A percentile compares a stretch with the other conserved stretches of the same genome.
phyloP scores from a whole-genome alignment of 352 stramenopile genomes.

The Globisporangium polare region DNA sequence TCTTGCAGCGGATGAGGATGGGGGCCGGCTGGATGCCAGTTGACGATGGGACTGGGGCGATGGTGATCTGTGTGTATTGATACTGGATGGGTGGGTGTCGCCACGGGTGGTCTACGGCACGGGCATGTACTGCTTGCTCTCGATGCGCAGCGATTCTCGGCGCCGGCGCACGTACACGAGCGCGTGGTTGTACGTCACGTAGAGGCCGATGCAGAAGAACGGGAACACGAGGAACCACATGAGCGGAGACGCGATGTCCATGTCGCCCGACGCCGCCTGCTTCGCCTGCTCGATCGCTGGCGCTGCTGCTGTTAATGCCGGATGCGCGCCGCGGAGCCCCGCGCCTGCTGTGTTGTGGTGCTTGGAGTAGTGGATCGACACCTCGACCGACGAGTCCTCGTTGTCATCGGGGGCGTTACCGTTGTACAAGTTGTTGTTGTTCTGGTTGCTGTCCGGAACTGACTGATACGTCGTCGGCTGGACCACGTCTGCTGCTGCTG shows the following conservation, averaged over 20 bases:
- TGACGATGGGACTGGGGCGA: not conserved
- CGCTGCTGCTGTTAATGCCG: conserved; percentile 17
- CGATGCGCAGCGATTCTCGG: conserved; percentile 57
- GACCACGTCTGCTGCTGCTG: not conserved
- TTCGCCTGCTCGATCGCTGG: conserved; percentile 18
- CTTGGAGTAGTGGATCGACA: conserved; percentile 52
- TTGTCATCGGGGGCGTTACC: conserved; percentile 14
- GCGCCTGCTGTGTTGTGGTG: conserved; percentile 33
- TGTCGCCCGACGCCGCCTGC: conserved; percentile 12
- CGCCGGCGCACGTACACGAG: conserved; percentile 47
- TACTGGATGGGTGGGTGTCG: not conserved
- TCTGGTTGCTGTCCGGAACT: not conserved
- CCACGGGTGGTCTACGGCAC: conserved; percentile 20
- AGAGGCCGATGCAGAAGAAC: conserved; percentile 62
- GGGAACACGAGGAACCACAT: conserved; percentile 57
- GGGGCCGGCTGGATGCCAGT: not conserved
- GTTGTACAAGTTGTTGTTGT: conserved; percentile 12
- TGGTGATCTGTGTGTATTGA: not conserved
- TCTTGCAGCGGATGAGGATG: not conserved
- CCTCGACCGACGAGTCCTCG: conserved; percentile 55
- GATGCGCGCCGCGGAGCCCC: conserved; percentile 22
- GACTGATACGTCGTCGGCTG: conserved; percentile 8
- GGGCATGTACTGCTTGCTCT: conserved; percentile 66
- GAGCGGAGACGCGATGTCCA: conserved; percentile 24
- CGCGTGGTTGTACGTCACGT: conserved; percentile 36